These are phyloP conservation scores for Venturia oleaginea DNA, from an alignment of 2,329 filamentous ascomycete species.

Conservation along the genomic window DNA sequence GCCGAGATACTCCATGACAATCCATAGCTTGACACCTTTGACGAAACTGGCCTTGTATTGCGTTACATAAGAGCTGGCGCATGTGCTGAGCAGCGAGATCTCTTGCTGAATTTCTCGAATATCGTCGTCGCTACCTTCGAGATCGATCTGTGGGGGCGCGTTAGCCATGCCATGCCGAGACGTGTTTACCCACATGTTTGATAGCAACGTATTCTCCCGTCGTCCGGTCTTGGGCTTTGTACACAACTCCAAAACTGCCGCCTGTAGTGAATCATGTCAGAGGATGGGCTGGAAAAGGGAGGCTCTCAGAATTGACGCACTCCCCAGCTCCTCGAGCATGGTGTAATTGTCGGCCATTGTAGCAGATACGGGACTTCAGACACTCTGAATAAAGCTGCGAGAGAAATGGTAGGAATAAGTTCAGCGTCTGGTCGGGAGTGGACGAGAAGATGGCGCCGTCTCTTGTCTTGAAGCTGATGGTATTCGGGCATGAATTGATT, in stretches of 20 bases:
- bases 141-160: constrained; percentile 64
- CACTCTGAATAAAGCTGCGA: background rate
- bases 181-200: constrained; percentile 64
- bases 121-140: constrained; percentile 97
- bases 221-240: constrained; percentile 85
- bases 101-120: constrained; percentile 98
- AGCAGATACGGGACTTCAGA: background rate
- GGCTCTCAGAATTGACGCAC: constrained; percentile 44
- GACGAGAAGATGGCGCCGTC: background rate
- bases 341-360: constrained; percentile 78
- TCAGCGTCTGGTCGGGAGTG: background rate
- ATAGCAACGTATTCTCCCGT: constrained; percentile 93
- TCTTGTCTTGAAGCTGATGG: background rate
- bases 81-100: constrained; percentile 90
- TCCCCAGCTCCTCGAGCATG: constrained; percentile 90
- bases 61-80: constrained; percentile 86
- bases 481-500: background rate
- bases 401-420: background rate
- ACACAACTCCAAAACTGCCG: constrained; percentile 93
- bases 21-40: constrained; percentile 96
- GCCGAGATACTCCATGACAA: constrained; percentile 96
- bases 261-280: constrained; percentile 40
- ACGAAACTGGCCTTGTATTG: constrained; percentile 96
- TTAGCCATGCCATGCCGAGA: constrained; percentile 10
- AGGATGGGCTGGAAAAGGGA: background rate